Percentiles rank a stretch among this genome's conserved stretches.
phyloP scores from a whole-genome alignment of 192 early-diverging fungal species.

The Coemansia sp. region DNA sequence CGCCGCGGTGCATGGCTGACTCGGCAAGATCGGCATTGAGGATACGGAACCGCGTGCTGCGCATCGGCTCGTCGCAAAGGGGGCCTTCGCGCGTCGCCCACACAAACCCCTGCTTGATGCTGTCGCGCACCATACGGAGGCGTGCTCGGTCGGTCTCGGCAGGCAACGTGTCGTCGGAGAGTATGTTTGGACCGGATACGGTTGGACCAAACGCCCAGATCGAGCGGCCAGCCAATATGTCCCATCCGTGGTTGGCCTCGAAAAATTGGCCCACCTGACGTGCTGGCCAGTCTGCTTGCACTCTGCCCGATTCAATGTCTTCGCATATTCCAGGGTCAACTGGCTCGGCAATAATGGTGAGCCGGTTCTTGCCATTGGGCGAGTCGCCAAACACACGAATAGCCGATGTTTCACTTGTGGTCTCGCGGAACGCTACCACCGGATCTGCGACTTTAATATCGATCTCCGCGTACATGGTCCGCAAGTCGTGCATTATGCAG shows the following conservation, averaged over 20 bases:
- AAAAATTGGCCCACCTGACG: conserved; percentile 78
- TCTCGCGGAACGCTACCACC: conserved; percentile 93
- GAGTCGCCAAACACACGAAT: conserved; percentile 97
- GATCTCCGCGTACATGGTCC: conserved; percentile 90
- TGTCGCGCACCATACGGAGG: conserved; percentile 76
- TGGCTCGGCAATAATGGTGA: conserved; percentile 95
- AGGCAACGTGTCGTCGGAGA: conserved; percentile 95
- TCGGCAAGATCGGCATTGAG: conserved; percentile 80
- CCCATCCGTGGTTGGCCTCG: conserved; percentile 87
- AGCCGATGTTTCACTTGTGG: conserved; percentile 89
- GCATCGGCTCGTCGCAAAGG: conserved; percentile 95
- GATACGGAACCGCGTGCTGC: conserved; percentile 93
- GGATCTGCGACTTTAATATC: conserved; percentile 99
- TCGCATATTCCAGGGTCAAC: conserved; percentile 87
- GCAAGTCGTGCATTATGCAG: conserved; percentile 94
- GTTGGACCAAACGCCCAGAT: conserved; percentile 98
- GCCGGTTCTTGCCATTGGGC: conserved; percentile 97
- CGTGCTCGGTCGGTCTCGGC: conserved; percentile 82
- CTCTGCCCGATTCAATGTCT: conserved; percentile 82
- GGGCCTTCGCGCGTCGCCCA: conserved; percentile 98
- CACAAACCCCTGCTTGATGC: conserved; percentile 93
- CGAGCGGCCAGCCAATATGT: conserved; percentile 86
- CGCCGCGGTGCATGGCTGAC: conserved; percentile 88
- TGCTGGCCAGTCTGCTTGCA: conserved; percentile 73
- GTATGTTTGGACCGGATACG: conserved; percentile 87